These are phyloP conservation scores for Naegleria lovaniensis DNA, from an alignment of 208 protist genomes.

Conservation along the genomic window DNA sequence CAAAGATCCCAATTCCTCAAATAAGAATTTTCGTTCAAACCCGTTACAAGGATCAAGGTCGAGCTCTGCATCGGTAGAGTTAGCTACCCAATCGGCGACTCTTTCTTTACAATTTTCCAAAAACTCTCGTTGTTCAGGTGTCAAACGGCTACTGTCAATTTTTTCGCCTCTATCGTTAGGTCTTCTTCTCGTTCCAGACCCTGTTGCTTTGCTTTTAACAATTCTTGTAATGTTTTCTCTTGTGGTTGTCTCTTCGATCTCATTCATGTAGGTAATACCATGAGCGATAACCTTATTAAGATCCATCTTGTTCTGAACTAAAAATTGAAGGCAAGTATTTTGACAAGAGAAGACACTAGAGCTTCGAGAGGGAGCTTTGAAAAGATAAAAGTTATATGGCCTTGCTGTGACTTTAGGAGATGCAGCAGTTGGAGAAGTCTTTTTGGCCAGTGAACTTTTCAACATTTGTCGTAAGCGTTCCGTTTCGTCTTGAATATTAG, in stretches of 20 bases:
- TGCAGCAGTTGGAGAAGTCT: background rate
- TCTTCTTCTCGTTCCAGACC: background rate
- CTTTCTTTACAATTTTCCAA: background rate
- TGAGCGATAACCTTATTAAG: slow-evolving; percentile 1
- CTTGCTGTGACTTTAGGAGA: background rate
- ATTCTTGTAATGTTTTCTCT: background rate
- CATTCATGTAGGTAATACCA: slow-evolving; percentile 23
- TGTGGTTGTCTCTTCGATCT: background rate
- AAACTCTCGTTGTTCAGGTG: background rate
- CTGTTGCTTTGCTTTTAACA: background rate
- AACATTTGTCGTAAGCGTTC: background rate
- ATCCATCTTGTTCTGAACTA: slow-evolving; percentile 15
- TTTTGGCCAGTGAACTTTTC: background rate
- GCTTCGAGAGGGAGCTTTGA: background rate
- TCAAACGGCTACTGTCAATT: background rate
- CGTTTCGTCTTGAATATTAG: background rate
- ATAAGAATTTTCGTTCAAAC: slow-evolving; percentile 1
- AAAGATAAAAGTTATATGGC: slow-evolving; percentile 16
- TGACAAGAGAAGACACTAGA: background rate
- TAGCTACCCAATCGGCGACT: background rate
- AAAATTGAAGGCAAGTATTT: slow-evolving; percentile 2
- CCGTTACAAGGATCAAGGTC: background rate
- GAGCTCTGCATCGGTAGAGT: background rate
- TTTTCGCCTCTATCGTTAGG: background rate
- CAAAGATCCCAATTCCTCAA: background rate